Conservation (phyloP, 140 eudicot species). For the Anethum foeniculum region DNA sequence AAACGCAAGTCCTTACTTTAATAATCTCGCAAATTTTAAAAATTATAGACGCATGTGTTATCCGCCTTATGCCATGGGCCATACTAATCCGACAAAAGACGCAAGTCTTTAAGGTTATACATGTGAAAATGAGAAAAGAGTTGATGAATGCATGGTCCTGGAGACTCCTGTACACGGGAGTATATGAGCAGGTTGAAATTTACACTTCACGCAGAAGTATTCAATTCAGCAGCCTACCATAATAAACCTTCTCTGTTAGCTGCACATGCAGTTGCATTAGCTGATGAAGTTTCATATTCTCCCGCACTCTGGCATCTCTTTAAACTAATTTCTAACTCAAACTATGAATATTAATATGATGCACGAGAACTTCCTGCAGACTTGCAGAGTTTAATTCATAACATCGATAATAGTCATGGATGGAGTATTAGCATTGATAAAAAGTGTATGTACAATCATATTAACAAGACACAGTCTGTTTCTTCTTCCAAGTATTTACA, state of each 20-base stretch:
- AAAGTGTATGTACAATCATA: neutral
- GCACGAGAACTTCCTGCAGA: neutral
- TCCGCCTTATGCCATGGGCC: neutral
- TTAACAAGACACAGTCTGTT: neutral
- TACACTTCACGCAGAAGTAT: neutral
- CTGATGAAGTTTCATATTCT: neutral
- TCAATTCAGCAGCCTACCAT: neutral
- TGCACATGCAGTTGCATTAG: neutral
- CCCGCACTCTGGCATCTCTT: neutral
- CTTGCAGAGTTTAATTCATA: neutral
- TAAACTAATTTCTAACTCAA: neutral
- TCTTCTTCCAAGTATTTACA: neutral
- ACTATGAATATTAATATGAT: neutral
- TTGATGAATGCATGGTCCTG: slow-evolving; percentile 5
- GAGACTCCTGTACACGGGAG: neutral
- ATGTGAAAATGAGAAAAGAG: neutral
- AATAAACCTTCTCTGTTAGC: neutral
- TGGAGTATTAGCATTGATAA: neutral
- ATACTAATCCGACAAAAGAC: neutral
- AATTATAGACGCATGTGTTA: neutral
- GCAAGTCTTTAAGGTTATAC: neutral
- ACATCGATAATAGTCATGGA: neutral
- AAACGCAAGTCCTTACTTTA: too few species aligned
- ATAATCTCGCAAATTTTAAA: neutral
- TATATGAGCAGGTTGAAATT: neutral